Base-by-base conservation (phyloP, 2,329 filamentous ascomycete genomes). In the Phoma sp. region DNA sequence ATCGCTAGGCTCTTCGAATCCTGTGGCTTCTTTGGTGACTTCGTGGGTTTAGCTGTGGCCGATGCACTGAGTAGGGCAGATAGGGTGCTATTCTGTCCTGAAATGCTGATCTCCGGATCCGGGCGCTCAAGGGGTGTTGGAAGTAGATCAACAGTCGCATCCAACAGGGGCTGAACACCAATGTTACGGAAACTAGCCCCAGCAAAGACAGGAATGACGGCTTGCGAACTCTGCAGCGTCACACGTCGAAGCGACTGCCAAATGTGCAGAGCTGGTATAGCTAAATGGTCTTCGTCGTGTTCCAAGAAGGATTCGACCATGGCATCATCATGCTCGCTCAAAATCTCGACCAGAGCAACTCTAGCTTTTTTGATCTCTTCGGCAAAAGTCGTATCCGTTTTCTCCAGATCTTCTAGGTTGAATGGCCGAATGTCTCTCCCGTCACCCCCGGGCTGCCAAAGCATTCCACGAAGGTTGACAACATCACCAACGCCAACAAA, bases 131-230 rank as follows among this genome's bases (percentile, higher is more conserved):
- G 77, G 0, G 95, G 95, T 60, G 86, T 90, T 0, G 95, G 95
- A 2, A 98, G 81, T 40, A 97, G 88, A 68, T 97, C 90, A 7
- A 91, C 86, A 10, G 98, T 86, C 33, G 91, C 91, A 72, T 98
- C 92, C 47, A 98, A 83, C 22, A 99, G 80, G 25, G 93, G 91
- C 72, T 97, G 91, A 4, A 98, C 92, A 7, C 95, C 95, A 58
- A 98, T 91, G 61, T 98, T 96, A 37, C 89, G 86, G 75, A 98
- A 92, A 73, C 93, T 97, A 4, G 93, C 93, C 2, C 93, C 93
- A 0, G 91, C 91, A 74, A 96, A 96, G 0, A 97, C 83, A 0
- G 93, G 93, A 38, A 95, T 89, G 14, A 96, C 80, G n/a, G 78
- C 80, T 45, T 90, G 91, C 8, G 88, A 83, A 1, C 87, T 85